Evolutionary conservation across 805 yeast genomes (phyloP).

Genomic region (Yamadazyma sp.): DNA sequence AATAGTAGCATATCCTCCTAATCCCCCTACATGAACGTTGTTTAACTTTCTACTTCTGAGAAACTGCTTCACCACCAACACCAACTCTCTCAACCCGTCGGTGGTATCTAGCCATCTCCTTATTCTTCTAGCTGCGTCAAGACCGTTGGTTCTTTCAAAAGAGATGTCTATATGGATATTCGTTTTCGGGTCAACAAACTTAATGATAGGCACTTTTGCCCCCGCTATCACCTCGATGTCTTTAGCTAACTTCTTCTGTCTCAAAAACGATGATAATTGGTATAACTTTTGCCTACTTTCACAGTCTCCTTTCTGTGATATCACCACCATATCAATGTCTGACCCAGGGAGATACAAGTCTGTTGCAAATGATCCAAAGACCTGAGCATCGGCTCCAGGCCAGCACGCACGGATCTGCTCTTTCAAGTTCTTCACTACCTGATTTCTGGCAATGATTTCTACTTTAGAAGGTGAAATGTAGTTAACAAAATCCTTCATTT

Average conservation of each 20-base stretch:
- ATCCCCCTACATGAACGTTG: slow-evolving; percentile 88
- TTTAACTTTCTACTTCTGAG: slow-evolving; percentile 73
- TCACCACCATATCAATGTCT: slow-evolving; percentile 90
- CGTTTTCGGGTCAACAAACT: slow-evolving; percentile 73
- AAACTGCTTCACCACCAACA: slow-evolving; percentile 81
- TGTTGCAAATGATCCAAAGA: slow-evolving; percentile 93
- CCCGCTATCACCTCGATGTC: slow-evolving; percentile 82
- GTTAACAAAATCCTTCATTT: slow-evolving; percentile 78
- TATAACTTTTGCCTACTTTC: slow-evolving; percentile 68
- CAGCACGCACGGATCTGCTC: slow-evolving; percentile 55
- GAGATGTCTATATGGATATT: slow-evolving; percentile 84
- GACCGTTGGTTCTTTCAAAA: slow-evolving; percentile 80
- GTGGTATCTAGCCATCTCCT: slow-evolving; percentile 68
- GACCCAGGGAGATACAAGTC: slow-evolving; percentile 92
- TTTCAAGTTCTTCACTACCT: slow-evolving; percentile 60
- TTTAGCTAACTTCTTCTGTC: slow-evolving; percentile 60
- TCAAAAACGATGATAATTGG: slow-evolving; percentile 68
- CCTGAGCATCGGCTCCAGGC: slow-evolving; percentile 77
- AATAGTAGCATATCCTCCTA: slow-evolving; percentile 93
- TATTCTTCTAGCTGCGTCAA: slow-evolving; percentile 78
- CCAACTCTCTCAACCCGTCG: slow-evolving; percentile 82
- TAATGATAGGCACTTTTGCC: slow-evolving; percentile 93
- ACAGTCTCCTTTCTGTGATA: slow-evolving; percentile 57
- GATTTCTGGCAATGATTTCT: slow-evolving; percentile 69
- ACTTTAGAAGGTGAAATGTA: slow-evolving; percentile 81